These are phyloP conservation scores for Sparassis latifolia DNA, from an alignment of 1,284 basidiomycete genomes.

Conservation along the genomic window DNA sequence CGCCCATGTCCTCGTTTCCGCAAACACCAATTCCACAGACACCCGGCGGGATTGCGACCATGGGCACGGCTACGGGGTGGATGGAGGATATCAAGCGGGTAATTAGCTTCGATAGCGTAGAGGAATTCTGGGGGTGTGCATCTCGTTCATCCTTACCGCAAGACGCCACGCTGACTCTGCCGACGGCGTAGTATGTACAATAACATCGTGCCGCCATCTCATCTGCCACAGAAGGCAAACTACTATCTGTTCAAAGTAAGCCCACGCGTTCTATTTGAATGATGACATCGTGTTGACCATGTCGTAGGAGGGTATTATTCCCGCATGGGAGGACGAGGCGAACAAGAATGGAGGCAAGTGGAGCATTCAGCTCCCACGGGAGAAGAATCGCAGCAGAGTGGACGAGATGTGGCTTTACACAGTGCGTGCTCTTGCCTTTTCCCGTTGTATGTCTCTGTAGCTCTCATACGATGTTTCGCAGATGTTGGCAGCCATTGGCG, in stretches of 20 bases:
- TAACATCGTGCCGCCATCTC: slow-evolving; percentile 96
- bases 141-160: slow-evolving; percentile 4
- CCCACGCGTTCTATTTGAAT: slow-evolving; percentile 5
- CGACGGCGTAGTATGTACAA: slow-evolving; percentile 73
- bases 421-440: slow-evolving; percentile 37
- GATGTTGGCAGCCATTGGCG: slow-evolving; percentile 97
- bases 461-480: slow-evolving; percentile 25
- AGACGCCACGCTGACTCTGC: slow-evolving; percentile 7
- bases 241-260: slow-evolving; percentile 96
- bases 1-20: slow-evolving; percentile 72
- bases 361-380: slow-evolving; percentile 95
- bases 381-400: slow-evolving; percentile 81
- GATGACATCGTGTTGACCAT: not conserved
- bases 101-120: slow-evolving; percentile 89
- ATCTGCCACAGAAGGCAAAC: slow-evolving; percentile 92
- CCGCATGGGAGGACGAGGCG: slow-evolving; percentile 94
- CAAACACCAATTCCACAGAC: slow-evolving; percentile 66
- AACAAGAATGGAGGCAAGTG: slow-evolving; percentile 98
- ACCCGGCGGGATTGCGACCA: slow-evolving; percentile 50
- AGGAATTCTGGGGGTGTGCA: slow-evolving; percentile 94
- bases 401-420: slow-evolving; percentile 99
- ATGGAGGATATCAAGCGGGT: slow-evolving; percentile 97
- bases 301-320: slow-evolving; percentile 83
- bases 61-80: slow-evolving; percentile 66
- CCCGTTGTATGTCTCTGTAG: slow-evolving; percentile 1